Base-by-base conservation (phyloP, 345 rosid genomes). In the Syzygium oleosum region DNA sequence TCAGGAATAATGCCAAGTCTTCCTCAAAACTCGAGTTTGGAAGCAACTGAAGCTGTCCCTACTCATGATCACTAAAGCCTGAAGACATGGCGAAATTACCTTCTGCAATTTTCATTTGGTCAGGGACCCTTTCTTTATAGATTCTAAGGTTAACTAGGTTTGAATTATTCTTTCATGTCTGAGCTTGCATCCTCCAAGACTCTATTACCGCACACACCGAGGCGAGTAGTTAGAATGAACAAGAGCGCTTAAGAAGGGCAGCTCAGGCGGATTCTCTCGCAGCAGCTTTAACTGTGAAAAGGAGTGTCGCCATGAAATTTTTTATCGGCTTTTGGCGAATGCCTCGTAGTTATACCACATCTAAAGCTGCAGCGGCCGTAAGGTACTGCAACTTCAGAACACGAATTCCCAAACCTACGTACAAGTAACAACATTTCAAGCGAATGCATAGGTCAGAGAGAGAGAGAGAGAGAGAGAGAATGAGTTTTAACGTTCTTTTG, bases 191-290 rank as follows among this genome's bases (percentile, higher is more conserved):
- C 10, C 0, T 63, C 77, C 77, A 63, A 29, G 38, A 63, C 5
- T 14, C 5, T 14, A 63, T 15, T 4, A 2, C 55, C 7, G 5
- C 1, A 0, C 11, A 2, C 19, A 16, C 21, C 1, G 0, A n/a
- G 5, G 41, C 17, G 15, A 29, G 34, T 15, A 29, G 21, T 63
- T 29, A 63, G 77, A 29, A 29, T 0, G 38, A 29, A 63, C 77
- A 29, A 29, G 11, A 2, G 38, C 14, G 41, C 38, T 63, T 63
- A 63, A 63, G 29, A 68, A 31, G 79, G 22, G 12, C 10, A 0
- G 6, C 23, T 9, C 9, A 2, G 73, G 38, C 13, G 38, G 19
- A 61, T 61, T n/a, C 73, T 61, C 34, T 14, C 0, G 34, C 38
- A 0, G 73, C 73, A n/a, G 19, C 19, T 31, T n/a, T 61, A 61